phyloP scores from a whole-genome alignment of 2,329 filamentous ascomycete genomes.

The Paraconiothyrium brasiliense region DNA sequence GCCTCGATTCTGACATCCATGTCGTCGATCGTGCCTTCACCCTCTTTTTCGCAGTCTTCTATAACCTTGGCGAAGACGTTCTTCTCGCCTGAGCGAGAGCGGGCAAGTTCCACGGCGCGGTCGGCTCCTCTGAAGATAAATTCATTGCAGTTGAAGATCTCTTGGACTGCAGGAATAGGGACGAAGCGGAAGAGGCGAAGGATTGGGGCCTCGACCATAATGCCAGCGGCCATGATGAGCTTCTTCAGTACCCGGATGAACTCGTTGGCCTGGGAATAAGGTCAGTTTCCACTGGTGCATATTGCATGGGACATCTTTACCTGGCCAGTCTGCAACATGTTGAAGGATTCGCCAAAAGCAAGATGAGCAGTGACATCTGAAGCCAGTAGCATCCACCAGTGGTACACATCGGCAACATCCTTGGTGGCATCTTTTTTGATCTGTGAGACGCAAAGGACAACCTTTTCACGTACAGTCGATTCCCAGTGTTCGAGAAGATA shows the following conservation, averaged over 20 bases:
- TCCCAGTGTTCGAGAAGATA: constrained; percentile 51
- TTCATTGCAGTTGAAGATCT: constrained; percentile 48
- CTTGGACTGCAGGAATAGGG: constrained; percentile 39
- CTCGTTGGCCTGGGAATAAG: constrained; percentile 36
- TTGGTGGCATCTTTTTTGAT: constrained; percentile 36
- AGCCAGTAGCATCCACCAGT: constrained; percentile 53
- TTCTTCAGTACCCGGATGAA: constrained; percentile 50
- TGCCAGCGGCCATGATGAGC: constrained; percentile 46
- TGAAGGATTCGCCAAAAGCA: constrained; percentile 52
- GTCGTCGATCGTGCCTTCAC: constrained; percentile 33
- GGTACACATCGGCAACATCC: constrained; percentile 46
- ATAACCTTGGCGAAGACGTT: constrained; percentile 44
- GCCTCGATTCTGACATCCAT: constrained; percentile 41
- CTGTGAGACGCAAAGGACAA: constrained; percentile 41
- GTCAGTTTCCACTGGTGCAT: background rate
- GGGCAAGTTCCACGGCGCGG: constrained; percentile 42
- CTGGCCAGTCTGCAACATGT: constrained; percentile 49
- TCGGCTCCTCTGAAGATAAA: constrained; percentile 42
- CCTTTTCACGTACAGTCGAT: constrained; percentile 42
- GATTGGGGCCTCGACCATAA: constrained; percentile 49
- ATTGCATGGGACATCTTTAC: constrained; percentile 23
- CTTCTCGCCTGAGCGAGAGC: constrained; percentile 38
- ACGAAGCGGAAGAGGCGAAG: constrained; percentile 45
- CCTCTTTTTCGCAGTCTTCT: constrained; percentile 31
- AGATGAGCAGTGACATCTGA: constrained; percentile 51